A percentile compares a stretch with the other conserved stretches of the same genome.
Conservation (phyloP, 202 grass and related monocot genomes). For the Carex arenaria region DNA sequence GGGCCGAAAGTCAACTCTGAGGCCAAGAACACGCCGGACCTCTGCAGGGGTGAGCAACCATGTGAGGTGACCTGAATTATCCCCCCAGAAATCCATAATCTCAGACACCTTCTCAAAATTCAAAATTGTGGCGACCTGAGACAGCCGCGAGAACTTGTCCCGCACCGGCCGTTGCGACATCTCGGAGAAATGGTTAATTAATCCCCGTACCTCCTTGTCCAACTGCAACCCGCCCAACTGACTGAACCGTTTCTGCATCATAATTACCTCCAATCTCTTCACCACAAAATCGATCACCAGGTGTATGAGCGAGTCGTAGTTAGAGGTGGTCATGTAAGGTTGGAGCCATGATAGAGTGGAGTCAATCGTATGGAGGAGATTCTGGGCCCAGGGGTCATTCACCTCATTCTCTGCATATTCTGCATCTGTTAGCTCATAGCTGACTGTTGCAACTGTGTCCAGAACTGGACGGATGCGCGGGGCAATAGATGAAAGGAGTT, state of each 20-base stretch:
- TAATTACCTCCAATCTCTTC: slow-evolving; percentile 92
- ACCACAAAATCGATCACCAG: slow-evolving; percentile 85
- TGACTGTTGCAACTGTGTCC: slow-evolving; percentile 72
- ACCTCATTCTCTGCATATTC: slow-evolving; percentile 88
- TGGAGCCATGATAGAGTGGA: slow-evolving; percentile 78
- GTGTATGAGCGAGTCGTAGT: slow-evolving; percentile 83
- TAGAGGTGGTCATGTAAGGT: slow-evolving; percentile 75
- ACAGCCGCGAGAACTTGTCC: slow-evolving; percentile 87
- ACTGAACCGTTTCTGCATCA: slow-evolving; percentile 97
- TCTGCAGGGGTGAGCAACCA: slow-evolving; percentile 90
- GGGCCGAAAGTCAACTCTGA: slow-evolving; percentile 81
- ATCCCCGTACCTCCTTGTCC: slow-evolving; percentile 73
- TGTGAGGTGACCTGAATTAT: slow-evolving; percentile 90
- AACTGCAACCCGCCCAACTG: slow-evolving; percentile 89
- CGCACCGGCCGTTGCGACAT: slow-evolving; percentile 85
- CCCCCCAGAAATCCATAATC: slow-evolving; percentile 97
- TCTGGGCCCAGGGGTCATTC: slow-evolving; percentile 91
- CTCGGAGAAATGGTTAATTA: slow-evolving; percentile 95
- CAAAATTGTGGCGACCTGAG: slow-evolving; percentile 87
- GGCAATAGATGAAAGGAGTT: slow-evolving; percentile 67
- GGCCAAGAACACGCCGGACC: slow-evolving; percentile 78
- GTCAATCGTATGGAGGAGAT: slow-evolving; percentile 73
- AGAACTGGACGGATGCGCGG: slow-evolving; percentile 71
- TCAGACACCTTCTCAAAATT: slow-evolving; percentile 91
- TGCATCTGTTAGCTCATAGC: slow-evolving; percentile 77